Base-by-base conservation (phyloP, 1,284 basidiomycete species). In the Melanopsichium pennsylvanicum region DNA sequence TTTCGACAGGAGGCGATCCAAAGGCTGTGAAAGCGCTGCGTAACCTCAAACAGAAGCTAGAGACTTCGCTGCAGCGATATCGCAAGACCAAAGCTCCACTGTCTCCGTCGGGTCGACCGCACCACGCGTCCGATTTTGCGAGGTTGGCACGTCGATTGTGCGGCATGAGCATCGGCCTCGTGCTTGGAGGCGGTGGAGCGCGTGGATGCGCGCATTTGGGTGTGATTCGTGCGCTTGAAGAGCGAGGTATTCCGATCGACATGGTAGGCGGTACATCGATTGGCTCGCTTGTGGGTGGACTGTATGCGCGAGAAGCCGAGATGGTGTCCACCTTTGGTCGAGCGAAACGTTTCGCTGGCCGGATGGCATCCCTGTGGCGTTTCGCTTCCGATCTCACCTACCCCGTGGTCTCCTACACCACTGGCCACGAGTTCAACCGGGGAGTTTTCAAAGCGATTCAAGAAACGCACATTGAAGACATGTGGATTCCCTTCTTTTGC, bases 401-500 rank as follows among this genome's bases (percentile, higher is more conserved):
- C 81, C 96, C 95, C 0, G 88, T 96, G 23, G 92, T 96, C 35
- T 93, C 95, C 4, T 99, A 98, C 82, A 98, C 95, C 0, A 98
- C 96, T 22, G 95, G 93, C 70, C 62, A 87, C 79, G 68, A 70
- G 39, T 74, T 67, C 70, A 75, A 76, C 41, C 26, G 66, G 39
- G 74, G 55, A 37, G 56, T 63, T 35, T 44, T 69, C 37, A 68
- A 67, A 38, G 56, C 62, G 42, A 71, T 75, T 23, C 57, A 68
- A 29, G 72, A 62, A 39, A 51, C 44, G 46, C 70, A 77, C 81
- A 97, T 98, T 49, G 94, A 97, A 83, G 93, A 96, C 82, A 95
- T 96, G 90, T 98, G 95, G 96, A 85, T 98, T 4, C 95, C 96
- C 2, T 99, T 90, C 84, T 99, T 94, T 83, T 96, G 93, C 83